A percentile compares a stretch with the other conserved stretches of the same genome.
These are phyloP conservation scores for Trametes cingulata DNA, from an alignment of 768 basidiomycete species.

Conservation along the genomic window DNA sequence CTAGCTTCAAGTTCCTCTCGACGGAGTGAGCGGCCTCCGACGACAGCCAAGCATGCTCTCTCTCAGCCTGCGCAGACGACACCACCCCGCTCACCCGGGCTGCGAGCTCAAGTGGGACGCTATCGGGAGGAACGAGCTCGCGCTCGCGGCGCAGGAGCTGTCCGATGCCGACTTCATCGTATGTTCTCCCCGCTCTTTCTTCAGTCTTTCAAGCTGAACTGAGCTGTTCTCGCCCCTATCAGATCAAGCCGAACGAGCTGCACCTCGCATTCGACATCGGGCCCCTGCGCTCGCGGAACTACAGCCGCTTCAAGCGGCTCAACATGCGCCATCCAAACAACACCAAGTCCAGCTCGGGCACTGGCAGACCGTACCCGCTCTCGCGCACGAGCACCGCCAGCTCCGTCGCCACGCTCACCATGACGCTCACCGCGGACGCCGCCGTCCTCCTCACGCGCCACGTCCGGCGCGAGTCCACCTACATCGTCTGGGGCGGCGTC, in stretches of 20 bases:
- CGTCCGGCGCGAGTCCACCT: conserved; percentile 19
- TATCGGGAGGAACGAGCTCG: neutral
- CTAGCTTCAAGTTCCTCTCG: neutral
- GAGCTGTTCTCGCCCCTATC: neutral
- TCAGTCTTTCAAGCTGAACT: neutral
- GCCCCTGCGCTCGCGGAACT: conserved; percentile 5
- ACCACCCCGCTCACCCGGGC: conserved; percentile 2
- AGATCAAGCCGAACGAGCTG: conserved; percentile 21
- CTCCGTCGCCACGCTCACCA: conserved; percentile 10
- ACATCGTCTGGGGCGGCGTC: conserved; percentile 22
- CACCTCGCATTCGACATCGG: conserved; percentile 21
- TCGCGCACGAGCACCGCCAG: conserved; percentile 13
- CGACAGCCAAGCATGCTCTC: neutral
- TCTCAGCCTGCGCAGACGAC: conserved; percentile 1
- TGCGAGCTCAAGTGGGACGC: conserved; percentile 5
- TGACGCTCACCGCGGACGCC: conserved; percentile 15
- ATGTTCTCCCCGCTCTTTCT: neutral
- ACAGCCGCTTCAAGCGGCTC: conserved; percentile 15
- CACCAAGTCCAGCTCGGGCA: neutral
- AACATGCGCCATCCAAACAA: neutral
- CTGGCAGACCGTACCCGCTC: neutral
- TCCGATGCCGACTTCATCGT: conserved; percentile 12
- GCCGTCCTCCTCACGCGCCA: conserved; percentile 18
- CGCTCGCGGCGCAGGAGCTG: conserved; percentile 6
- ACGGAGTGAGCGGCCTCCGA: neutral